Evolutionary conservation across 2,329 filamentous ascomycete genomes (phyloP).

Genomic region (Colletotrichum sp.): DNA sequence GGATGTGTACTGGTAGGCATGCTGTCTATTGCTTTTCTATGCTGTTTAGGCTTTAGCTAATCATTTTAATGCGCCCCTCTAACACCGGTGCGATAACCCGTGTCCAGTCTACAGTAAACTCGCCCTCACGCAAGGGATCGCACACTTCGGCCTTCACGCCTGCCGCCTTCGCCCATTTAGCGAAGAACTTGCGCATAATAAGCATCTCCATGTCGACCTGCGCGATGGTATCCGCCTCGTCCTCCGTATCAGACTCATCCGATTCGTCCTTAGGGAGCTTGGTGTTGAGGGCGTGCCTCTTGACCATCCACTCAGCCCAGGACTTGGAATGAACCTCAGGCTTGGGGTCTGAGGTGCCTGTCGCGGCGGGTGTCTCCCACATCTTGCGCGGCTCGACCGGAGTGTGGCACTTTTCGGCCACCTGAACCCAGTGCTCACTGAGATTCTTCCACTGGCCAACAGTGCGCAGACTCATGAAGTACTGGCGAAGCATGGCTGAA

Average conservation of each 20-base stretch:
- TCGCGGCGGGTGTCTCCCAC: conserved; percentile 34
- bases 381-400: conserved; percentile 47
- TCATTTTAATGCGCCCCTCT: conserved; percentile 74
- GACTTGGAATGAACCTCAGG: conserved; percentile 28
- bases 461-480: conserved; percentile 86
- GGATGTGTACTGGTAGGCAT: neutral
- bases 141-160: conserved; percentile 61
- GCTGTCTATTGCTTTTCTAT: neutral
- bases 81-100: conserved; percentile 77
- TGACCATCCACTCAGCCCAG: conserved; percentile 42
- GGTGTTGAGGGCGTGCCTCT: conserved; percentile 37
- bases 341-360: conserved; percentile 11
- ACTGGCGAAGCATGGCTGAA: conserved; percentile 85
- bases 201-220: conserved; percentile 61
- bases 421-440: conserved; percentile 70
- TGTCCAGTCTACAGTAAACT: conserved; percentile 76
- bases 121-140: conserved; percentile 62
- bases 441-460: conserved; percentile 81
- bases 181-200: conserved; percentile 71
- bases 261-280: conserved; percentile 44
- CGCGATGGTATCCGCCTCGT: conserved; percentile 43
- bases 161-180: conserved; percentile 75
- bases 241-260: conserved; percentile 39
- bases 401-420: conserved; percentile 66
- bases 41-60: conserved; percentile 24